Base-by-base conservation (phyloP, 2,329 filamentous ascomycete genomes). In the Samsoniella hepiali region DNA sequence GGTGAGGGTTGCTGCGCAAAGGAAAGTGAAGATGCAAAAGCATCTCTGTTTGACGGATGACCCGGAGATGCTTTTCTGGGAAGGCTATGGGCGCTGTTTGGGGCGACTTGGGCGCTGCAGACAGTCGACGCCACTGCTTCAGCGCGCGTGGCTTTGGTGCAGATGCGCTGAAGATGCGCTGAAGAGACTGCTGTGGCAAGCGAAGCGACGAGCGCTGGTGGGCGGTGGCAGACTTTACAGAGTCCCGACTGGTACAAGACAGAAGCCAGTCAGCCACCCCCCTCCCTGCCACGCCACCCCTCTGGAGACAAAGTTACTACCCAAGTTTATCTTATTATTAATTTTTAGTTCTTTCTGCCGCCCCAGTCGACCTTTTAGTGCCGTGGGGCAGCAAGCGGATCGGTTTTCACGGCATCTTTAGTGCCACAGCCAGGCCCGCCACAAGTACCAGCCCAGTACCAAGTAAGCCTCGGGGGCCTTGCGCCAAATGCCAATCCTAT, bases 331-430 rank as follows among this genome's bases (percentile, higher is more conserved):
- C 57, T 50, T 58, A 59, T 50, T 50, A 42, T n/a, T 55, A 27
- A 54, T 36, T 61, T 58, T 53, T 56, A 50, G 44, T 56, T 44
- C 50, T 62, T 49, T n/a, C 44, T 47, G 36, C 36, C 15, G 13
- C 38, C 38, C 38, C 9, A 15, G 7, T 13, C 38, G 5, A 47
- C 36, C n/a, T 58, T 51, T 56, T 54, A 56, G 59, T 31, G 51
- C 10, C 32, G 51, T 54, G 60, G 60, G 27, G 40, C 36, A 38
- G 29, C 15, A 32, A 34, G 34, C 27, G 63, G 63, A 64, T 64
- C 63, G 63, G 63, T 64, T 62, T 59, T 49, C 63, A 64, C 63
- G 63, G 63, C 63, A 64, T 64, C 63, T 64, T 51, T 62, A 44
- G 50, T 59, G 56, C 57, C 51, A 47, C 22, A 55, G n/a, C 32